phyloP scores from a whole-genome alignment of 2,329 filamentous ascomycete species.

The Trichophyton equinum region DNA sequence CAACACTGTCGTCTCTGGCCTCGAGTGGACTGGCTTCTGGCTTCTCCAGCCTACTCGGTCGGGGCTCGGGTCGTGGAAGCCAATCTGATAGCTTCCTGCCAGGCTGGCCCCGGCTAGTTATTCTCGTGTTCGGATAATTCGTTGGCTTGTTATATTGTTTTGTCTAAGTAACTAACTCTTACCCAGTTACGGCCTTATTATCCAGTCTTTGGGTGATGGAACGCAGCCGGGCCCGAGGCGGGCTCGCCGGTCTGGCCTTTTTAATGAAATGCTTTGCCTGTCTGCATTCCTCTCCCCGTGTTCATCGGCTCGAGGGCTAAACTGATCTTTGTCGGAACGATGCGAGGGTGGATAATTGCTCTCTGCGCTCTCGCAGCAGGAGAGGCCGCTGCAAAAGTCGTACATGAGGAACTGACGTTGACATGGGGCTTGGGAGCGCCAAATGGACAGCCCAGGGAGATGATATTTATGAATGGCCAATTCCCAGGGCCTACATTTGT shows the following conservation, averaged over 20 bases:
- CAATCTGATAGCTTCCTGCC: neutral
- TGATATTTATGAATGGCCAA: slow-evolving; percentile 13
- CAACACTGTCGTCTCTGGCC: no score
- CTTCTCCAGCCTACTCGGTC: neutral
- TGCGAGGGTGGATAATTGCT: neutral
- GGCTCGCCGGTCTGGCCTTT: neutral
- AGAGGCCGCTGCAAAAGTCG: neutral
- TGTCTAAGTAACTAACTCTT: no score
- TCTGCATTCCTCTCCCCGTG: neutral
- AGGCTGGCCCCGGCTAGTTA: neutral
- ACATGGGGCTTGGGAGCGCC: slow-evolving; percentile 14
- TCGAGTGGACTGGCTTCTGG: neutral
- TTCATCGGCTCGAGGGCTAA: neutral
- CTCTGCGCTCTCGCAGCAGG: neutral
- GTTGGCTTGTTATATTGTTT: neutral
- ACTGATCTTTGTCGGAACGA: neutral
- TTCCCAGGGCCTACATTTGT: slow-evolving; percentile 15
- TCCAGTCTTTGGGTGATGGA: no score
- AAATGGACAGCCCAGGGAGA: slow-evolving; percentile 14
- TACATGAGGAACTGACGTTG: neutral
- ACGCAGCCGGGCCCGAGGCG: neutral
- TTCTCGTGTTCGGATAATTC: neutral
- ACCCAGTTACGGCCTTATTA: neutral
- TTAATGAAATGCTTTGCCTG: neutral
- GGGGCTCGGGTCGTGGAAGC: neutral